Conservation (phyloP, 768 basidiomycete species). For the Suillus cothurnatus region DNA sequence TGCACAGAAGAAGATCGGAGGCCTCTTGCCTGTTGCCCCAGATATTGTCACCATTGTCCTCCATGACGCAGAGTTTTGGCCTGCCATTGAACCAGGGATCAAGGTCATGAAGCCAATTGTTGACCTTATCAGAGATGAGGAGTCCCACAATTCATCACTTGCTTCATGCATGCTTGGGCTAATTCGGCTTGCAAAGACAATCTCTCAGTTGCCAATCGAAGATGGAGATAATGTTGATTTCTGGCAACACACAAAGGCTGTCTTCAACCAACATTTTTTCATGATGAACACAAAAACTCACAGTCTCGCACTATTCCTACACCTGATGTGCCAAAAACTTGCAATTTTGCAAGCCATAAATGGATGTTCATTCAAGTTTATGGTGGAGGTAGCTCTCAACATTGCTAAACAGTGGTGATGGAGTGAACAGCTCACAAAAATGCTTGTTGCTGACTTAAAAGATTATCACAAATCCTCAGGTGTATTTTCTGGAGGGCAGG, state of each 20-base stretch:
- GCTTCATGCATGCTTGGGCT: slow-evolving; percentile 41
- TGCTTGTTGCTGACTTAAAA: slow-evolving; percentile 25
- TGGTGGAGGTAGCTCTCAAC: slow-evolving; percentile 17
- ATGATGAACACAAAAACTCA: slow-evolving; percentile 36
- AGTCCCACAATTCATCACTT: slow-evolving; percentile 26
- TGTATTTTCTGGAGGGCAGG: slow-evolving; percentile 25
- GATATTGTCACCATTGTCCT: slow-evolving; percentile 28
- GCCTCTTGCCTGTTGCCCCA: background rate
- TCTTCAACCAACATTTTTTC: slow-evolving; percentile 34
- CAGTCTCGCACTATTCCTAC: slow-evolving; percentile 36
- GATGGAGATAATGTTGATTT: slow-evolving; percentile 27
- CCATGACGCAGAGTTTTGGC: slow-evolving; percentile 23
- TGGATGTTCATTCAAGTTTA: slow-evolving; percentile 18
- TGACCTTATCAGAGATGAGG: slow-evolving; percentile 36
- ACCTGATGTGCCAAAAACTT: slow-evolving; percentile 38
- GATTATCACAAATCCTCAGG: slow-evolving; percentile 24
- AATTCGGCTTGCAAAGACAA: slow-evolving; percentile 24
- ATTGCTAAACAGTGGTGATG: slow-evolving; percentile 31
- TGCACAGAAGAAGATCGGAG: slow-evolving; percentile 11
- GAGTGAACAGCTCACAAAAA: slow-evolving; percentile 20
- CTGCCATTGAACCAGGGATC: slow-evolving; percentile 29
- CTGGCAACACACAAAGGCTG: slow-evolving; percentile 23
- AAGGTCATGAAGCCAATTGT: slow-evolving; percentile 33
- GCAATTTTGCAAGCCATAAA: slow-evolving; percentile 28
- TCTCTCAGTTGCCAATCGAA: slow-evolving; percentile 20